A percentile compares a stretch with the other conserved stretches of the same genome.
phyloP scores from a whole-genome alignment of 2,329 filamentous ascomycete species.

The Volutella citrinella region DNA sequence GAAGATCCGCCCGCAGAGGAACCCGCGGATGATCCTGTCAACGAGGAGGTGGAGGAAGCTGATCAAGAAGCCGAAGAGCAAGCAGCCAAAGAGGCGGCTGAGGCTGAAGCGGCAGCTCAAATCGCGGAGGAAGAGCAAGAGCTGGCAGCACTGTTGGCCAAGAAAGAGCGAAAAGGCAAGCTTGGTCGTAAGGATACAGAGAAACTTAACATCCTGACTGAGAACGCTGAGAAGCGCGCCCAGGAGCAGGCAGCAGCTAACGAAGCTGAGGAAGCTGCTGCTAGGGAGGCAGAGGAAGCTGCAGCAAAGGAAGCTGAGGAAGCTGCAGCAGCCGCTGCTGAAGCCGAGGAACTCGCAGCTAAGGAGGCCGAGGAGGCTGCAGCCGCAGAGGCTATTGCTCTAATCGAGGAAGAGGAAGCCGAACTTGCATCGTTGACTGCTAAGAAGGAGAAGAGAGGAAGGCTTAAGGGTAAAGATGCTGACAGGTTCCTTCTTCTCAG shows the following conservation, averaged over 20 bases:
- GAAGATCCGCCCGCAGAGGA: conserved; percentile 4
- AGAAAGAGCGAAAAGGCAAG: conserved; percentile 33
- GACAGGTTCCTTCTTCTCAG: too few relatives aligned
- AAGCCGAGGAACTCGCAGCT: too few relatives aligned
- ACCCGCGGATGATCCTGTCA: too few relatives aligned
- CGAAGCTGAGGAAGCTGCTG: conserved; percentile 12
- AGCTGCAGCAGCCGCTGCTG: too few relatives aligned
- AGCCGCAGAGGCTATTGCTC: too few relatives aligned
- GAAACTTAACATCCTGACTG: conserved; percentile 12
- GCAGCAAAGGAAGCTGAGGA: too few relatives aligned
- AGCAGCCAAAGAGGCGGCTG: conserved; percentile 17
- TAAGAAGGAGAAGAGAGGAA: conserved; percentile 5
- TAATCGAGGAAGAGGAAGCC: too few relatives aligned
- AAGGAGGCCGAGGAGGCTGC: too few relatives aligned
- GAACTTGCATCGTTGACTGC: conserved; percentile 2
- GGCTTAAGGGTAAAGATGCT: too few relatives aligned
- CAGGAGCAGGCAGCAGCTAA: too few relatives aligned
- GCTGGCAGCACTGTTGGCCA: conserved; percentile 36
- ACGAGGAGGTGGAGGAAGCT: background rate
- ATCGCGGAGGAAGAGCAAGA: conserved; percentile 38
- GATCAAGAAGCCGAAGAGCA: conserved; percentile 10
- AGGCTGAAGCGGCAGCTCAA: conserved; percentile 8
- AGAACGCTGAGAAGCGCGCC: conserved; percentile 15
- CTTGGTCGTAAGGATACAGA: conserved; percentile 22
- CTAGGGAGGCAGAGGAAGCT: too few relatives aligned